A percentile compares a stretch with the other conserved stretches of the same genome.
Conservation (phyloP, 805 yeast genomes). For the Spathaspora gorwiae region DNA sequence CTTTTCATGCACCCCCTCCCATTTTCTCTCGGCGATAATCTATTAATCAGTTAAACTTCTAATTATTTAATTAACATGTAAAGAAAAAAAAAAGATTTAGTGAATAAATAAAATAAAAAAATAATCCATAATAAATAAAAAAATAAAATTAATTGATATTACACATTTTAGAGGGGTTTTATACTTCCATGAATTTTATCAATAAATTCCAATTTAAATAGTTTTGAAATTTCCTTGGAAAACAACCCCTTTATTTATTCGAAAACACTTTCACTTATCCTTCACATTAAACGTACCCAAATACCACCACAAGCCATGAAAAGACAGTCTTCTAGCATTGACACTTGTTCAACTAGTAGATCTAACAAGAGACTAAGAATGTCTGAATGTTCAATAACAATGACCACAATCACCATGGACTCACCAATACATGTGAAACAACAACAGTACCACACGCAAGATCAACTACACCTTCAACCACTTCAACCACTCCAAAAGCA, state of each 20-base stretch:
- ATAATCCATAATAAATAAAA: not conserved
- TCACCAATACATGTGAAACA: not conserved
- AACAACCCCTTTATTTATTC: not conserved
- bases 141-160: too few relatives aligned
- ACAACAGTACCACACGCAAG: not conserved
- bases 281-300: too few relatives aligned
- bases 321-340: not conserved
- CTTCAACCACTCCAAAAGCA: not conserved
- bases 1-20: too few relatives aligned
- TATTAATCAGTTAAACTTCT: too few relatives aligned
- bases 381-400: not conserved
- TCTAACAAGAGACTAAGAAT: too few relatives aligned
- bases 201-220: not conserved
- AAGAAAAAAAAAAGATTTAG: not conserved
- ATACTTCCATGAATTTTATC: not conserved
- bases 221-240: not conserved
- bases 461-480: not conserved
- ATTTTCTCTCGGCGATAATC: too few relatives aligned
- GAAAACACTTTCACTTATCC: not conserved
- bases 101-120: too few relatives aligned
- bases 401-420: not conserved
- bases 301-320: not conserved
- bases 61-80: not conserved
- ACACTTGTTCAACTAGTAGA: not conserved
- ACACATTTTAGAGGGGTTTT: not conserved